phyloP scores from a whole-genome alignment of 805 yeast genomes.

The Cyberlindnera euphorbiae region DNA sequence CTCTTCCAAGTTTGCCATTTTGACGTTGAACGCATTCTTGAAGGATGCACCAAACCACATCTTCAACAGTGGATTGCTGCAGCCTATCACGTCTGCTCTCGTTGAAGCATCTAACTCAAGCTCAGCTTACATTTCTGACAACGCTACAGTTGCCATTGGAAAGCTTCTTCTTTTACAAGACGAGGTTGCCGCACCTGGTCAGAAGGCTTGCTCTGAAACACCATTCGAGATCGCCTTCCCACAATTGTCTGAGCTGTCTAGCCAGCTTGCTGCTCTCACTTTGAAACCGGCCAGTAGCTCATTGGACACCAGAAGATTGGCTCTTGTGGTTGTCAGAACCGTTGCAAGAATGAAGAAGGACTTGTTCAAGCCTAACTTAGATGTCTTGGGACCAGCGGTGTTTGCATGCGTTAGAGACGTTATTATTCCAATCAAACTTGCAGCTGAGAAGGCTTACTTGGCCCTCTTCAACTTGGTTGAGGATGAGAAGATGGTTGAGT shows the following conservation, averaged over 20 bases:
- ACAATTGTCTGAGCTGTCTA: constrained; percentile 38
- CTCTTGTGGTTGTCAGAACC: constrained; percentile 73
- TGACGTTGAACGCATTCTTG: constrained; percentile 75
- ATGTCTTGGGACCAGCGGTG: constrained; percentile 61
- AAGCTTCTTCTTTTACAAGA: constrained; percentile 59
- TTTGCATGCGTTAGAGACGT: constrained; percentile 82
- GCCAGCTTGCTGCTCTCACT: constrained; percentile 44
- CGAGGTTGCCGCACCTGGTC: constrained; percentile 34
- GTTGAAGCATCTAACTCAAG: constrained; percentile 37
- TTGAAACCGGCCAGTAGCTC: constrained; percentile 57
- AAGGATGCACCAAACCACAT: constrained; percentile 69
- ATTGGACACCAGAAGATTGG: constrained; percentile 70
- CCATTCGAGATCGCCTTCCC: constrained; percentile 41
- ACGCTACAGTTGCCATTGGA: constrained; percentile 76
- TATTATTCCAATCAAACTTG: constrained; percentile 87
- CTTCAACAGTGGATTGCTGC: constrained; percentile 45
- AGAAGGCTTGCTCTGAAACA: constrained; percentile 23
- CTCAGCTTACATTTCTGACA: constrained; percentile 58
- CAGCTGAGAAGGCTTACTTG: constrained; percentile 87
- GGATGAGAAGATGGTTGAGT: constrained; percentile 48
- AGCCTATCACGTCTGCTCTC: constrained; percentile 47
- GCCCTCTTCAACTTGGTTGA: constrained; percentile 69
- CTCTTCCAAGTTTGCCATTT: constrained; percentile 56
- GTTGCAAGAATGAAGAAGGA: constrained; percentile 58
- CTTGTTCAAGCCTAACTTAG: constrained; percentile 48